phyloP scores from a whole-genome alignment of 2,329 filamentous ascomycete genomes.

The Aspergillus sergii region DNA sequence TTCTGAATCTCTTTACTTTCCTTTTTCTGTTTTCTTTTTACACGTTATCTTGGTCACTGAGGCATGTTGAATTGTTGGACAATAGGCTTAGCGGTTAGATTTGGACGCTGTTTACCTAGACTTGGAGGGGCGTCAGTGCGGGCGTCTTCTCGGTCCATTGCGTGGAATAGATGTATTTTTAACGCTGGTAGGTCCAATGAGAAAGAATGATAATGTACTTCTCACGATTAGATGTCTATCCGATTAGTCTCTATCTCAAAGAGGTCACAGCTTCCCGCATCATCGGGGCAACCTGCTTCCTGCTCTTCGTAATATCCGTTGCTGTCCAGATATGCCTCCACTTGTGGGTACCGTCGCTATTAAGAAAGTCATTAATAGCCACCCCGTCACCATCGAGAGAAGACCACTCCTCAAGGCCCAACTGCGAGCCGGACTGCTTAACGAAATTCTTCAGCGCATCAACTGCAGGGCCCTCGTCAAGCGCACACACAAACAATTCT shows the following conservation, averaged over 20 bases:
- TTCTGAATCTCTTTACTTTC: constrained; percentile 5
- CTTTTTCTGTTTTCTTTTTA: constrained; percentile 6
- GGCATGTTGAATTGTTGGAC: not conserved
- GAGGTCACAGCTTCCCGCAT: constrained; percentile 51
- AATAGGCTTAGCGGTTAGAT: constrained; percentile 7
- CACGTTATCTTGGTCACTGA: not conserved
- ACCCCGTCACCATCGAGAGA: constrained; percentile 27
- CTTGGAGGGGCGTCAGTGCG: not conserved
- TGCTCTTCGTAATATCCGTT: constrained; percentile 58
- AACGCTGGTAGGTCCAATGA: not conserved
- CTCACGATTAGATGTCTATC: not conserved
- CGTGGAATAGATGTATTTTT: not conserved
- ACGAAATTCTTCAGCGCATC: constrained; percentile 51
- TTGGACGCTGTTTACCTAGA: constrained; percentile 1
- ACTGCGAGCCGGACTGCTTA: constrained; percentile 44
- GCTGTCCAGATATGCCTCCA: constrained; percentile 60
- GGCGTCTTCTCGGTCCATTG: not conserved
- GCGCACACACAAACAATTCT: constrained; percentile 55
- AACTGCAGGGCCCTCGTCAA: constrained; percentile 37
- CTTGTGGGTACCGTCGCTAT: constrained; percentile 21
- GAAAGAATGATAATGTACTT: not conserved
- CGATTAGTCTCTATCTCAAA: constrained; percentile 13
- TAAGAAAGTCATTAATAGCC: constrained; percentile 18
- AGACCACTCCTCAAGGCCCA: constrained; percentile 44
- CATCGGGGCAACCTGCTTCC: constrained; percentile 65